Conservation (phyloP, 352 stramenopile genomes). For the Peronosclerospora sorghi region DNA sequence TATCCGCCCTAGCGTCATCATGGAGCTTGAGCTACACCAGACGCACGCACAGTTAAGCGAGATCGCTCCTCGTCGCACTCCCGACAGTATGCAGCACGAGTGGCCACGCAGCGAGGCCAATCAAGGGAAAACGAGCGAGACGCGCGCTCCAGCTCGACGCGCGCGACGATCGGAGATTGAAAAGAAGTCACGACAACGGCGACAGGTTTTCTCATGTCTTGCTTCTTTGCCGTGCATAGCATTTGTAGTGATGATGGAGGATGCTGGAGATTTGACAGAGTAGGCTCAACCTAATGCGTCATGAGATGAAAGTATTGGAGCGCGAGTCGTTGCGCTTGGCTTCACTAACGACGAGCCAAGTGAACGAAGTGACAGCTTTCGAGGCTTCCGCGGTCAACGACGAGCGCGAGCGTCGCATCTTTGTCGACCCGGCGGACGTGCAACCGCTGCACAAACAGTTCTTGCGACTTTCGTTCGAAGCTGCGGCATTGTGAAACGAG, state of each 20-base stretch:
- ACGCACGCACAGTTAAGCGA: no score
- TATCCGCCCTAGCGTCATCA: no score
- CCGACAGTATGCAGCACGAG: no score
- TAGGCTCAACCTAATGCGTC: constrained; percentile 34
- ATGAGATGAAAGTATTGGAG: constrained; percentile 42
- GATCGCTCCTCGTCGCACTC: no score
- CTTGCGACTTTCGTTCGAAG: constrained; percentile 30
- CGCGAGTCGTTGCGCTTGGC: constrained; percentile 29
- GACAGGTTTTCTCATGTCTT: constrained; percentile 11
- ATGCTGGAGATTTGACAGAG: constrained; percentile 14
- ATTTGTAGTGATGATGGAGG: no score
- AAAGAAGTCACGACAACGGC: constrained; percentile 41
- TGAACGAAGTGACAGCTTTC: constrained; percentile 3
- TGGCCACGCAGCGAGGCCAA: no score
- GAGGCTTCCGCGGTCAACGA: constrained; percentile 9
- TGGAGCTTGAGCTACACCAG: no score
- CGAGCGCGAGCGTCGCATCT: constrained; percentile 12
- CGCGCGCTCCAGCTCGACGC: constrained; percentile 12
- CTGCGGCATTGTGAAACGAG: constrained; percentile 32
- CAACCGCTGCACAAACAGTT: constrained; percentile 21
- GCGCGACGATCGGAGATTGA: constrained; percentile 50
- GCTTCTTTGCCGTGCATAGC: no score
- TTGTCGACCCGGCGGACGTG: constrained; percentile 22
- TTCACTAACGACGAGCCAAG: neutral
- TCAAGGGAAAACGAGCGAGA: neutral